A percentile compares a stretch with the other conserved stretches of the same genome.
Evolutionary conservation across 768 basidiomycete genomes (phyloP).

Genomic region (Lactifluus rugatus): DNA sequence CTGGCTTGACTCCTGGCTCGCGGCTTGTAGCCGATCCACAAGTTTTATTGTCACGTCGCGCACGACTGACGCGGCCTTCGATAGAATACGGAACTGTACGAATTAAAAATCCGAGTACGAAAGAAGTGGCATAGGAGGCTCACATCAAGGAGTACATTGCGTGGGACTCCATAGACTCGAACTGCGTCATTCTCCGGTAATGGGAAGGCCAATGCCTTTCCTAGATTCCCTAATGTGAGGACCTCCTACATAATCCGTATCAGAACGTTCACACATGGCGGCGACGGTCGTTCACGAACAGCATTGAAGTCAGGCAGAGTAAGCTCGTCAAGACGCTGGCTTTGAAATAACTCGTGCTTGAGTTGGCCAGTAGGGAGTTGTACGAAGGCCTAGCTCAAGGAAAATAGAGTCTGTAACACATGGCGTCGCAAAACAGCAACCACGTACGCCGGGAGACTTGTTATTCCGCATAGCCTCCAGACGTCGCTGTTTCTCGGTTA

Average conservation of each 20-base stretch:
- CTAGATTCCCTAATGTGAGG: conserved; percentile 5
- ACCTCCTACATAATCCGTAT: not conserved
- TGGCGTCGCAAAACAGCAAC: not conserved
- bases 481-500: conserved; percentile 3
- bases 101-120: not conserved
- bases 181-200: conserved; percentile 17
- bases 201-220: conserved; percentile 17
- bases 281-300: conserved; percentile 25
- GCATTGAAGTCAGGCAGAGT: conserved; percentile 36
- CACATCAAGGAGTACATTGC: conserved; percentile 14
- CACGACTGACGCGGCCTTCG: conserved; percentile 62
- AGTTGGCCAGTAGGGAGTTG: conserved; percentile 33
- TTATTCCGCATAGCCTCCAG: conserved; percentile 2
- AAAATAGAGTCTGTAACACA: not conserved
- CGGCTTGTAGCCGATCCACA: conserved; percentile 42
- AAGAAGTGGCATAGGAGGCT: not conserved
- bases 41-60: conserved; percentile 55
- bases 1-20: conserved; percentile 39
- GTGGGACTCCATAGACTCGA: conserved; percentile 12
- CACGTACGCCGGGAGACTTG: conserved; percentile 15
- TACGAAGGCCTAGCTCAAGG: conserved; percentile 32
- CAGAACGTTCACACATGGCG: not conserved
- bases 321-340: conserved; percentile 28
- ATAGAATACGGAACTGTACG: conserved; percentile 55
- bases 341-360: conserved; percentile 34